phyloP scores from a whole-genome alignment of 306 rosid species.

The Lotus japonicus region DNA sequence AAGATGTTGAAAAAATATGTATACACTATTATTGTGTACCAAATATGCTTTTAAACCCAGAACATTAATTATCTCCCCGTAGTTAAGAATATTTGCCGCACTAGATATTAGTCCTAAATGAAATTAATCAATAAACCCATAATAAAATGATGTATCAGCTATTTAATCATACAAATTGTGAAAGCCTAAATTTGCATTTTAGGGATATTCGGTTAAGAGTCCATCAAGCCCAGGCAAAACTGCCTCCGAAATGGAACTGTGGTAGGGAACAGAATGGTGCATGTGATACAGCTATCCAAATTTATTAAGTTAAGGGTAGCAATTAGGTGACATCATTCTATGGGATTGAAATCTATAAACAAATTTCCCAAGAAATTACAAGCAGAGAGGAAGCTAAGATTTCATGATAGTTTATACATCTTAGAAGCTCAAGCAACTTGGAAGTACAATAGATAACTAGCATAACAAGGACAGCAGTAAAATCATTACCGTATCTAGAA shows the following conservation, averaged over 20 bases:
- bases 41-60: not conserved
- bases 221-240: not conserved
- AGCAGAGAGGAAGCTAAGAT: not conserved
- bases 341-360: not conserved
- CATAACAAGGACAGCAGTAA: not conserved
- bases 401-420: not conserved
- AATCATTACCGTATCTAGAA: slow-evolving; percentile 68
- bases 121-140: not conserved
- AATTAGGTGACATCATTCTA: not conserved
- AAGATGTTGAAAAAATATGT: not conserved
- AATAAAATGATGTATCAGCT: not conserved
- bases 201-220: not conserved
- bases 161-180: not conserved
- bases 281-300: not conserved
- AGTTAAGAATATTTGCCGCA: not conserved
- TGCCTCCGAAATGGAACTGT: not conserved
- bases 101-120: not conserved
- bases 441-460: not conserved
- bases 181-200: not conserved
- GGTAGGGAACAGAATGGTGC: not conserved
- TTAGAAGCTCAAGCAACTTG: not conserved
- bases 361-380: not conserved
- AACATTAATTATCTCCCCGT: not conserved
- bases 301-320: not conserved
- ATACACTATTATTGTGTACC: not conserved